phyloP scores from a whole-genome alignment of 495 filamentous ascomycete genomes.

The Xylaria sp. region DNA sequence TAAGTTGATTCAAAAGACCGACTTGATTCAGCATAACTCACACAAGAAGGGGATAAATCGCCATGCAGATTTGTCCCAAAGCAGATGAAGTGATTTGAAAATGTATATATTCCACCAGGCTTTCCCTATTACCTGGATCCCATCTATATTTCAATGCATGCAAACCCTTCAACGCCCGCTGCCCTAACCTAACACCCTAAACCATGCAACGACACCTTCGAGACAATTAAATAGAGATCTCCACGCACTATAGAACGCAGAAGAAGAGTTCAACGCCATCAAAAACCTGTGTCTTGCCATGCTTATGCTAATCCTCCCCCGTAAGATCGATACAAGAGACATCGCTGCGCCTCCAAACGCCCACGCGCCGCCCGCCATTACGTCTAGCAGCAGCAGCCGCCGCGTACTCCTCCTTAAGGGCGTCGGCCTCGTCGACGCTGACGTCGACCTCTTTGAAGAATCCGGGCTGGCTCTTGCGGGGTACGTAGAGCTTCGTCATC shows the following conservation, averaged over 20 bases:
- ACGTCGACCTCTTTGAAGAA: conserved; percentile 47
- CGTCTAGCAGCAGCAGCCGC: background rate
- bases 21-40: background rate
- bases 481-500: conserved; percentile 39
- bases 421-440: conserved; percentile 37
- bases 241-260: background rate
- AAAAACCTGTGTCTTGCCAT: background rate
- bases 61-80: background rate
- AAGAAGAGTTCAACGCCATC: background rate
- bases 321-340: conserved; percentile 51
- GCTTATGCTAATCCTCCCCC: conserved; percentile 38
- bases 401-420: conserved; percentile 8
- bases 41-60: background rate
- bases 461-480: conserved; percentile 39
- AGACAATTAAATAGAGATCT: background rate
- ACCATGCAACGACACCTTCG: background rate
- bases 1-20: background rate
- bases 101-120: background rate
- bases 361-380: background rate
- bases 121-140: background rate
- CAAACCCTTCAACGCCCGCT: background rate
- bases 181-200: background rate
- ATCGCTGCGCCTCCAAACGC: conserved; percentile 47
- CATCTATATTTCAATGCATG: background rate
- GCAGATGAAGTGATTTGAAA: background rate